phyloP scores from a whole-genome alignment of 257 asterid species.

The Striga asiatica region DNA sequence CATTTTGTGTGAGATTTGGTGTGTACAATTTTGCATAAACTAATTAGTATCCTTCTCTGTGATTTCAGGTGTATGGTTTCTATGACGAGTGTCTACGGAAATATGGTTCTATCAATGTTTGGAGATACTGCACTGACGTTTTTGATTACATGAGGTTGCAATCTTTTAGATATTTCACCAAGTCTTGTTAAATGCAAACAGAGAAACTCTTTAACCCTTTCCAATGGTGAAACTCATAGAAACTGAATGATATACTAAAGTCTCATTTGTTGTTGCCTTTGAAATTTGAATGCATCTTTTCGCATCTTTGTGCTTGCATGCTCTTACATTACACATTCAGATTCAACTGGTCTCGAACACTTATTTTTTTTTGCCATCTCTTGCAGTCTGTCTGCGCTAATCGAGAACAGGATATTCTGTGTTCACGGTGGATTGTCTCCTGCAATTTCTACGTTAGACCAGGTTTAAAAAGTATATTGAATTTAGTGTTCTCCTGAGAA shows the following conservation, averaged over 20 bases:
- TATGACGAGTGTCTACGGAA: conserved; percentile 97
- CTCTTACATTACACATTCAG: not conserved
- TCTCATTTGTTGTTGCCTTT: not conserved
- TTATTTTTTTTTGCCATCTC: conserved; percentile 10
- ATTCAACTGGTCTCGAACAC: not conserved
- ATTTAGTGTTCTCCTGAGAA: conserved; percentile 3
- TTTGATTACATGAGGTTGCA: conserved; percentile 87
- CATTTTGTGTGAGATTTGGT: conserved; percentile 11
- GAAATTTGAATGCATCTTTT: not conserved
- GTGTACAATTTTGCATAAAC: not conserved
- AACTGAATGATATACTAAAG: not conserved
- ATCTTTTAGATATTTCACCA: conserved; percentile 14
- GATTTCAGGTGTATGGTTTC: conserved; percentile 84
- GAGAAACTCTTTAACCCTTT: conserved; percentile 2
- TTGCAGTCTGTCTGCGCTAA: conserved; percentile 84
- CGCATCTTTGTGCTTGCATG: not conserved
- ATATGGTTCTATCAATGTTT: conserved; percentile 85
- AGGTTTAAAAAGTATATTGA: conserved; percentile 34
- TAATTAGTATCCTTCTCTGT: conserved; percentile 5
- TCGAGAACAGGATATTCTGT: conserved; percentile 81
- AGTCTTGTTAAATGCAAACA: conserved; percentile 7
- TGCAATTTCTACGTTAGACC: conserved; percentile 77
- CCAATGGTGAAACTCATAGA: not conserved
- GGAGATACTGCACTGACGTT: conserved; percentile 99
- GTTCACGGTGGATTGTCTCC: conserved; percentile 99